phyloP scores from a whole-genome alignment of 345 rosid species.

The Gossypium sturtianum region DNA sequence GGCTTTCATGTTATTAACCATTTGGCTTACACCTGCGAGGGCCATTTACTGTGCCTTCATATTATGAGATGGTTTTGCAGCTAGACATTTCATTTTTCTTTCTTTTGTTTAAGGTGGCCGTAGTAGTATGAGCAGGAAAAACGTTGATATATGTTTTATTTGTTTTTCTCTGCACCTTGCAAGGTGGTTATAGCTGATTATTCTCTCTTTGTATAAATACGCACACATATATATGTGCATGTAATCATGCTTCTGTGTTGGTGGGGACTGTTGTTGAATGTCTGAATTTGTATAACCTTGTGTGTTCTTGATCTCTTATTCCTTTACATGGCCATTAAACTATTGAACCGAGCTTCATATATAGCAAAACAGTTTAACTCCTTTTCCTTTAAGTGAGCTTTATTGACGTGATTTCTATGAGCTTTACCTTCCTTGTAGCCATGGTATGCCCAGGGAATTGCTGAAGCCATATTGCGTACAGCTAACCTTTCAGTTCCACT shows the following conservation, averaged over 20 bases:
- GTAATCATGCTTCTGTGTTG: not conserved
- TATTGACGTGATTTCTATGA: constrained; percentile 7
- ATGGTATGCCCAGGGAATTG: constrained; percentile 98
- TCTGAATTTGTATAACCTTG: not conserved
- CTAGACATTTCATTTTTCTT: too few relatives aligned
- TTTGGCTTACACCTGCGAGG: too few relatives aligned
- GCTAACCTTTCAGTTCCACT: constrained; percentile 84
- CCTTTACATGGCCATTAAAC: not conserved
- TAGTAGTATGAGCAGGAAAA: too few relatives aligned
- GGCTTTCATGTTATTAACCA: too few relatives aligned
- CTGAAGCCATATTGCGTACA: constrained; percentile 90
- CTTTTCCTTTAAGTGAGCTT: constrained; percentile 1
- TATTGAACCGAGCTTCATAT: constrained; percentile 8
- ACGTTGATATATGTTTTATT: too few relatives aligned
- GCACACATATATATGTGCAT: not conserved
- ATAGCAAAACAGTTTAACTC: not conserved
- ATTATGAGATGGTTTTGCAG: too few relatives aligned
- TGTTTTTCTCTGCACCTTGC: too few relatives aligned
- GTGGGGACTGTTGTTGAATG: not conserved
- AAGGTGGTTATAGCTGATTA: too few relatives aligned
- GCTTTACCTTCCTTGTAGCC: constrained; percentile 48
- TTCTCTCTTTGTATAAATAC: not conserved
- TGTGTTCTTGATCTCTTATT: not conserved
- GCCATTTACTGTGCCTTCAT: too few relatives aligned
- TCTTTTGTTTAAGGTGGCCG: too few relatives aligned